Percentiles rank a stretch among this genome's conserved stretches.
Evolutionary conservation across 495 filamentous ascomycete genomes (phyloP).

Genomic region (Xylaria intraflava): DNA sequence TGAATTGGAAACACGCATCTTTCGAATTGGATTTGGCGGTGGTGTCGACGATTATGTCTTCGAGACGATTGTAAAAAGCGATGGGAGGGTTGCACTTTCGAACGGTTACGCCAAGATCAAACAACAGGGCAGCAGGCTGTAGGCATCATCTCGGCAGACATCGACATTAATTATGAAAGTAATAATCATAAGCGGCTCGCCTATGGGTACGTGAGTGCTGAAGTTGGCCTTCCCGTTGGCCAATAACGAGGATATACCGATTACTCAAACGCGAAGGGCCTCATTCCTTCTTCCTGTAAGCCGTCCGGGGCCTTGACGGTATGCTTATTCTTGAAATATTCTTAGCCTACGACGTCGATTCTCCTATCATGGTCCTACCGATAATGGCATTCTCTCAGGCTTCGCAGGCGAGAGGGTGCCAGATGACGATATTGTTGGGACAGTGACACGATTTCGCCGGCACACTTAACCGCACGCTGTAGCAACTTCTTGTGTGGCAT

Average conservation of each 20-base stretch:
- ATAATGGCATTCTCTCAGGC: constrained; percentile 21
- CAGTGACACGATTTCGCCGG: constrained; percentile 41
- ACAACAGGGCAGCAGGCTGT: constrained; percentile 9
- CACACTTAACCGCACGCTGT: constrained; percentile 33
- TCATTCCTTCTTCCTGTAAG: constrained; percentile 24
- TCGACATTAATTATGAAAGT: neutral
- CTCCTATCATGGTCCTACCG: constrained; percentile 18
- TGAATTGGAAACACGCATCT: constrained; percentile 26
- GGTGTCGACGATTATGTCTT: constrained; percentile 21
- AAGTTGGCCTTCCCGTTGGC: neutral
- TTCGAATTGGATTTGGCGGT: constrained; percentile 18
- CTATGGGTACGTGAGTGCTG: no score
- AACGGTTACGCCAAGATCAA: constrained; percentile 12
- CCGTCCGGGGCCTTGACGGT: constrained; percentile 19
- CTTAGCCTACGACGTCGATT: constrained; percentile 13
- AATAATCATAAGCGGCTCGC: no score
- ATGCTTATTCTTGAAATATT: constrained; percentile 22
- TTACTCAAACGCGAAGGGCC: constrained; percentile 15
- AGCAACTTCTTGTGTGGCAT: constrained; percentile 32
- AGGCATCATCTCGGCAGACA: neutral
- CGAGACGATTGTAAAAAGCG: constrained; percentile 23
- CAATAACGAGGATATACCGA: neutral
- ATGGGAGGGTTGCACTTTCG: constrained; percentile 23
- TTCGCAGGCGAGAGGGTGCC: constrained; percentile 16
- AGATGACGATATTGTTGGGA: constrained; percentile 54